Evolutionary conservation across 306 rosid species (phyloP).

Genomic region (Heteromeles arbutifolia): DNA sequence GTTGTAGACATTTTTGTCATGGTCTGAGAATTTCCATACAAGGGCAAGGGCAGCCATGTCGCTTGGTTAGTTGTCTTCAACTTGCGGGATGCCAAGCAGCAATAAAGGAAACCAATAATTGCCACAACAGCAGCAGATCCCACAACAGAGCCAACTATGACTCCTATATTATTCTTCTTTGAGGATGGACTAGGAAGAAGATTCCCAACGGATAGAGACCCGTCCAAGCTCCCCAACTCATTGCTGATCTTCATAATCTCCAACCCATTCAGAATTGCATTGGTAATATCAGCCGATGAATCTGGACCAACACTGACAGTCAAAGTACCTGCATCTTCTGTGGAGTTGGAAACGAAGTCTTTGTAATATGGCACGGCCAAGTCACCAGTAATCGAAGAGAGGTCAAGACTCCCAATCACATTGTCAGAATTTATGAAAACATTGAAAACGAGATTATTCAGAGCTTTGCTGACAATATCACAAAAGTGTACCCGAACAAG

Average conservation of each 20-base stretch:
- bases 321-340: constrained; percentile 42
- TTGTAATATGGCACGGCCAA: constrained; percentile 62
- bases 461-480: constrained; percentile 69
- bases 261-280: constrained; percentile 80
- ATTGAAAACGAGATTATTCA: constrained; percentile 72
- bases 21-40: constrained; percentile 82
- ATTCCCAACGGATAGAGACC: constrained; percentile 41
- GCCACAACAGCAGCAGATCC: constrained; percentile 44
- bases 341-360: constrained; percentile 63
- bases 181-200: constrained; percentile 51
- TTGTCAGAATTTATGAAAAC: constrained; percentile 59
- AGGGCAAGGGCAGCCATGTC: constrained; percentile 79
- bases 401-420: constrained; percentile 62
- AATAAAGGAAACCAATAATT: constrained; percentile 47
- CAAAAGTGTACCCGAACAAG: constrained; percentile 78
- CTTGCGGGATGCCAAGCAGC: constrained; percentile 38
- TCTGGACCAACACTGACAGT: constrained; percentile 90
- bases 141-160: constrained; percentile 38
- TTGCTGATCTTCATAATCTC: constrained; percentile 83
- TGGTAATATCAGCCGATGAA: constrained; percentile 44
- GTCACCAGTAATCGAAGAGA: constrained; percentile 54
- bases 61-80: constrained; percentile 48
- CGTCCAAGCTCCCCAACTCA: constrained; percentile 59
- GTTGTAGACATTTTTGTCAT: constrained; percentile 76
- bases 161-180: constrained; percentile 31